Evolutionary conservation across 163 green algal species (phyloP).

Genomic region (Chlorella variabilis): DNA sequence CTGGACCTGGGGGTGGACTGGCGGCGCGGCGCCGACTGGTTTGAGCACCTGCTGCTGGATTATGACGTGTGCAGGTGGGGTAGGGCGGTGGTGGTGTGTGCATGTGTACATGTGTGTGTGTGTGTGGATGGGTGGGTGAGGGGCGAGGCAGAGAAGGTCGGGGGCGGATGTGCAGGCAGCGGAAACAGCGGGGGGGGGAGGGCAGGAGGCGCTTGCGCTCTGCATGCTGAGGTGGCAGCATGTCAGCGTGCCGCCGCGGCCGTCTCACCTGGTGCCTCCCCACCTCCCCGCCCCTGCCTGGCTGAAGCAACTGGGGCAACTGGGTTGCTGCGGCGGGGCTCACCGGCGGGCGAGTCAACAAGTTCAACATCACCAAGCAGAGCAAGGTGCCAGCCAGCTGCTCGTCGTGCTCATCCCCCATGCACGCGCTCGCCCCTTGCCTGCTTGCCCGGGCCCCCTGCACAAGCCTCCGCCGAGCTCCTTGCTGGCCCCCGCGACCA

Average conservation of each 20-base stretch:
- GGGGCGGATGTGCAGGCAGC: too few relatives aligned
- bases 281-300: neutral
- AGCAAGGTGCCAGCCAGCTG: constrained; percentile 53
- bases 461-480: neutral
- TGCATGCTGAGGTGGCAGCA: too few relatives aligned
- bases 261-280: neutral
- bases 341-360: constrained; percentile 89
- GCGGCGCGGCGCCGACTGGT: constrained; percentile 83
- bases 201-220: too few relatives aligned
- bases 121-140: too few relatives aligned
- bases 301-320: constrained; percentile 37
- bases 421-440: neutral
- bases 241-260: neutral
- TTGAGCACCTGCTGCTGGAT: constrained; percentile 78
- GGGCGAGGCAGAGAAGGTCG: too few relatives aligned
- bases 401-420: too few relatives aligned
- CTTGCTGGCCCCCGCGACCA: too few relatives aligned
- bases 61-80: constrained; percentile 33
- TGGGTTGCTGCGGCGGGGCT: constrained; percentile 67
- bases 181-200: too few relatives aligned
- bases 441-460: neutral
- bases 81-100: too few relatives aligned
- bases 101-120: too few relatives aligned
- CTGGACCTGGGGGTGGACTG: constrained; percentile 95
- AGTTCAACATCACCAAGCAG: constrained; percentile 99